Evolutionary conservation across 208 protist genomes (phyloP).

Genomic region (Endotrypanum monterogeii): DNA sequence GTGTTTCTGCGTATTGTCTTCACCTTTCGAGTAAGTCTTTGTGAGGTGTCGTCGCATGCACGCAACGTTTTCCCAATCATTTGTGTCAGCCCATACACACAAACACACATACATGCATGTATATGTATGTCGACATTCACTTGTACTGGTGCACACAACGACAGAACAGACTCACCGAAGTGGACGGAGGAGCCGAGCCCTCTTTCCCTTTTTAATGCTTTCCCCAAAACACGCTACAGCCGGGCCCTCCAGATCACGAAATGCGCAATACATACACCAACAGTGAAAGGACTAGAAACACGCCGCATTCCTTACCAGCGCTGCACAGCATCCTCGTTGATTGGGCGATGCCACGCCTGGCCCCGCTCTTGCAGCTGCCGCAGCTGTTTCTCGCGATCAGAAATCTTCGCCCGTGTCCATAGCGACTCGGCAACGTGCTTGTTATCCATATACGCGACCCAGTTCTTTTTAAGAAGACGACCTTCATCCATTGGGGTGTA

Average conservation of each 20-base stretch:
- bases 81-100: background rate
- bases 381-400: slow-evolving; percentile 78
- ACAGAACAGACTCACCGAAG: no score
- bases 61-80: background rate
- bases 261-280: background rate
- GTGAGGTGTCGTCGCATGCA: no score
- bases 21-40: no score
- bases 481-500: slow-evolving; percentile 92
- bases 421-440: slow-evolving; percentile 90
- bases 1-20: no score
- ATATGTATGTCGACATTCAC: background rate
- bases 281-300: background rate
- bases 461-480: slow-evolving; percentile 81
- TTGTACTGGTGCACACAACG: background rate
- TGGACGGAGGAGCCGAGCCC: no score
- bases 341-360: slow-evolving; percentile 86
- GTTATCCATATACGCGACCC: slow-evolving; percentile 92
- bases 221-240: background rate
- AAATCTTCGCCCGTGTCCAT: slow-evolving; percentile 86
- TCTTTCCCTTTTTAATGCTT: background rate
- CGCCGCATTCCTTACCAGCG: slow-evolving; percentile 46
- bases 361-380: slow-evolving; percentile 78
- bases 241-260: background rate
- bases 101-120: background rate
- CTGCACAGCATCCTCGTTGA: slow-evolving; percentile 65